Evolutionary conservation across 2,329 filamentous ascomycete genomes (phyloP).

Genomic region (Paramyrothecium roridum): DNA sequence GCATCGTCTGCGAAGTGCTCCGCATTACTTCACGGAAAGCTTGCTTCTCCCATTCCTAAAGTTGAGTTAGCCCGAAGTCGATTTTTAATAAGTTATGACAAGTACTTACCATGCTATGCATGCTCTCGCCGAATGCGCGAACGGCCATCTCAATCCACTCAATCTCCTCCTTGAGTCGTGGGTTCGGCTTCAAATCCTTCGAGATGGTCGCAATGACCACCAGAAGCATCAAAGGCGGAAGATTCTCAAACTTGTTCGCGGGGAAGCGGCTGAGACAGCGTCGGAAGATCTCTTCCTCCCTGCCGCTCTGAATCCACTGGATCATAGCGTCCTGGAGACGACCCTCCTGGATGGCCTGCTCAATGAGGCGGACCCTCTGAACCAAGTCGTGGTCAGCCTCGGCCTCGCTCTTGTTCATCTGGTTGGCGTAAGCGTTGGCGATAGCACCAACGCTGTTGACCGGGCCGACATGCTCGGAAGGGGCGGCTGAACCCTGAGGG

Average conservation of each 20-base stretch:
- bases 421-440: slow-evolving; percentile 30
- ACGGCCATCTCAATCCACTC: slow-evolving; percentile 60
- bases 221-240: slow-evolving; percentile 60
- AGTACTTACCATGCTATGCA: slow-evolving; percentile 49
- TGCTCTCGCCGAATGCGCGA: slow-evolving; percentile 45
- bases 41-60: slow-evolving; percentile 34
- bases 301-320: slow-evolving; percentile 63
- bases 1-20: slow-evolving; percentile 35
- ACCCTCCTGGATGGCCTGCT: slow-evolving; percentile 57
- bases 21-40: slow-evolving; percentile 31
- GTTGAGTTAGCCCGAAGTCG: slow-evolving; percentile 9
- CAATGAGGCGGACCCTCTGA: slow-evolving; percentile 55
- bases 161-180: slow-evolving; percentile 52
- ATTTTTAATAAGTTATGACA: background rate
- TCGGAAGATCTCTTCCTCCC: slow-evolving; percentile 61
- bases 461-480: slow-evolving; percentile 29
- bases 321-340: slow-evolving; percentile 62
- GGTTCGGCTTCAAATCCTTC: slow-evolving; percentile 51
- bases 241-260: slow-evolving; percentile 43
- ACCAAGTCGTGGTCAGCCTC: slow-evolving; percentile 49
- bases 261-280: slow-evolving; percentile 34
- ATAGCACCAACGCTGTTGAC: slow-evolving; percentile 28
- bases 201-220: slow-evolving; percentile 64
- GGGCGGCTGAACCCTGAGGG: slow-evolving; percentile 26
- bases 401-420: slow-evolving; percentile 29